Evolutionary conservation across 176 grass and related monocot genomes (phyloP), one percentile per base, ranked within the genome.

Genomic region (Neostapfia colusana): DNA sequence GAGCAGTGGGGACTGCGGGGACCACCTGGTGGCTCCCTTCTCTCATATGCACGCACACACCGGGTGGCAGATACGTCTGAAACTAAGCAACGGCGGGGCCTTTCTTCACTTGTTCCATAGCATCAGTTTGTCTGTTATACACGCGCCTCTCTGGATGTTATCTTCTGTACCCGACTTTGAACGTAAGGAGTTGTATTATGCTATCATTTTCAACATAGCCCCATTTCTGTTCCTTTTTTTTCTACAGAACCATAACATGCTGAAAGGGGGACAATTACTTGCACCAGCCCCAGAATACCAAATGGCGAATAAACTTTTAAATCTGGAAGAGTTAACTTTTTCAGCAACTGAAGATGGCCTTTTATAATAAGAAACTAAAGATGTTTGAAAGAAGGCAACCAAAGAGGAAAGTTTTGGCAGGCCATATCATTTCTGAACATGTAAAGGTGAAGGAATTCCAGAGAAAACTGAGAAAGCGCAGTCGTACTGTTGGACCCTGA

Each of bases 1-100:
- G 86, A 79, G 48, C 28, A 70, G 71, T 83, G 86, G 81, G 86
- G 64, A 31, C 81, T 84, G 70, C 48, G 65, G 81, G 80, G 86
- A 81, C 81, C 86, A 88, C 86, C n/a, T 65, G 64, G 28, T 84
- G 45, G 27, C 81, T 70, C 57, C 39, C 28, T 36, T 46, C 71
- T 80, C 72, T 66, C 49, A n/a, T 81, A 81, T 84, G 81, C 76
- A 83, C 80, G 75, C 81, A 34, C 76, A 69, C 86, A 88, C 70
- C 55, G 58, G 86, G 50, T 81, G 14, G 57, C 71, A 81, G 65
- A 59, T 20, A 41, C 18, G 23, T 76, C 86, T 81, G 86, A 84
- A 84, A 76, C 64, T 14, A 74, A 61, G 67, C 74, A 10, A 73
- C 15, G 36, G n/a, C 3, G 63, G 38, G 57, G 59, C 18, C 51